phyloP scores from a whole-genome alignment of 1,284 basidiomycete genomes.

The Microbotryum saponariae region DNA sequence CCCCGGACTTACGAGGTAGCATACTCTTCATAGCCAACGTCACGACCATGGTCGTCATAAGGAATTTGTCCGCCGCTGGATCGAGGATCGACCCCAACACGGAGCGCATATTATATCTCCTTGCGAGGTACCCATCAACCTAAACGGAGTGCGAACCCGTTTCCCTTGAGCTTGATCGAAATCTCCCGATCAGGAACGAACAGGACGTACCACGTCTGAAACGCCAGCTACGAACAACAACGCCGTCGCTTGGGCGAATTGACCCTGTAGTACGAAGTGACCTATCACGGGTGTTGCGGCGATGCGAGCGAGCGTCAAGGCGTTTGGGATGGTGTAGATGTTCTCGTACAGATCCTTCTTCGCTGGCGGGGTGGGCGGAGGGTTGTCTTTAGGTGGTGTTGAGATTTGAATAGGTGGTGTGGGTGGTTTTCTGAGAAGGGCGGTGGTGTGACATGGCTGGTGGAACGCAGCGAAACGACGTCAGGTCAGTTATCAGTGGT shows the following conservation, averaged over 20 bases:
- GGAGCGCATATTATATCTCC: constrained; percentile 72
- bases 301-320: constrained; percentile 80
- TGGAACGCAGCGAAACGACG: background rate
- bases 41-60: constrained; percentile 90
- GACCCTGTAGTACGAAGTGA: constrained; percentile 75
- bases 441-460: background rate
- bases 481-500: background rate
- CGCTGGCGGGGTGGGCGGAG: constrained; percentile 18
- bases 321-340: constrained; percentile 89
- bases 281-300: constrained; percentile 80
- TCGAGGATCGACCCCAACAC: constrained; percentile 92
- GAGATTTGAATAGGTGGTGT: constrained; percentile 1
- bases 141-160: constrained; percentile 39
- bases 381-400: constrained; percentile 3
- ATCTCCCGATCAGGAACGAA: background rate
- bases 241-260: constrained; percentile 70
- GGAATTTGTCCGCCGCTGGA: constrained; percentile 90
- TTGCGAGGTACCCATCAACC: constrained; percentile 84
- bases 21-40: constrained; percentile 74
- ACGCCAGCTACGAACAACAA: constrained; percentile 80
- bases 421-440: background rate
- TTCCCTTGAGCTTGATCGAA: background rate
- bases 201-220: constrained; percentile 68
- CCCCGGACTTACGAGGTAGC: constrained; percentile 58
- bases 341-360: constrained; percentile 58